Percentiles rank a stretch among this genome's conserved stretches.
Conservation (phyloP, 768 basidiomycete species). For the Suillus lakei region DNA sequence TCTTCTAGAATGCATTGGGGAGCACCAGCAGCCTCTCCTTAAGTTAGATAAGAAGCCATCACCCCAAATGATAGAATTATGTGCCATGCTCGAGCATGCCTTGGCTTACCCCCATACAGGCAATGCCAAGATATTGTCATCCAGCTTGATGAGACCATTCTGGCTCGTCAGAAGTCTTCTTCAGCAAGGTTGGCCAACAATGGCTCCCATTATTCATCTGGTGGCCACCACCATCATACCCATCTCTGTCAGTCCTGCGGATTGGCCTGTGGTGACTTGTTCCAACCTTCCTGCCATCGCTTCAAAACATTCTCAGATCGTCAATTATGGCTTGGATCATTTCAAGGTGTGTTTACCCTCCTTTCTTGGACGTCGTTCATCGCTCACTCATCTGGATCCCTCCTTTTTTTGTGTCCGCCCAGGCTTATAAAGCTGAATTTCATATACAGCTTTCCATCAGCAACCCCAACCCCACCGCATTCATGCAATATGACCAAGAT, state of each 20-base stretch:
- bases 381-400: too few relatives aligned
- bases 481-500: too few relatives aligned
- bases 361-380: too few relatives aligned
- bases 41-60: background rate
- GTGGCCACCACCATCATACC: background rate
- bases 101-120: conserved; percentile 9
- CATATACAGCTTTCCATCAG: too few relatives aligned
- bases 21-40: background rate
- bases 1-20: background rate
- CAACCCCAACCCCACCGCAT: too few relatives aligned
- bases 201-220: background rate
- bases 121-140: background rate
- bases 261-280: background rate
- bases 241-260: background rate
- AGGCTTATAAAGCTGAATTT: background rate
- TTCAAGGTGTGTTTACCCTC: background rate
- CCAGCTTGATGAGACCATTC: background rate
- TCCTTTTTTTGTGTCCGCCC: background rate
- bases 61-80: background rate
- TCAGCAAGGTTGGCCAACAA: background rate
- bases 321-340: background rate
- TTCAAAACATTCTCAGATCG: background rate
- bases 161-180: background rate
- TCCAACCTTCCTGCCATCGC: background rate
- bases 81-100: background rate